Evolutionary conservation across 805 yeast species (phyloP).

Genomic region (Candida broadrunensis): DNA sequence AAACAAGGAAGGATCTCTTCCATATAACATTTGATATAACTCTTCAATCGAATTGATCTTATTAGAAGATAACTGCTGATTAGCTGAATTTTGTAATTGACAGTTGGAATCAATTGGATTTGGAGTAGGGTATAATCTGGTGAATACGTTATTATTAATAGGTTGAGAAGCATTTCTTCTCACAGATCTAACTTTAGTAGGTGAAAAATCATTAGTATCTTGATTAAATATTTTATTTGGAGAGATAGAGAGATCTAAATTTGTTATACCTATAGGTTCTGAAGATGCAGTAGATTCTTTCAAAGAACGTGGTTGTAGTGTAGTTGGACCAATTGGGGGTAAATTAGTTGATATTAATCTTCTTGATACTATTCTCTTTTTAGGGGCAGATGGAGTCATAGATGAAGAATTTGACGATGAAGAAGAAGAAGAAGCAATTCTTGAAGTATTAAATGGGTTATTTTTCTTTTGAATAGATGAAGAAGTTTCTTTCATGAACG

Average conservation of each 20-base stretch:
- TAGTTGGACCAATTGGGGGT: neutral
- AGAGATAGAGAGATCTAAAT: neutral
- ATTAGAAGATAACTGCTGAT: neutral
- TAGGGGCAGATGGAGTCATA: conserved; percentile 1
- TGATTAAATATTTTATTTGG: neutral
- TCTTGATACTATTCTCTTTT: conserved; percentile 5
- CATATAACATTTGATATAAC: conserved; percentile 19
- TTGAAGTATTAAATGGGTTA: neutral
- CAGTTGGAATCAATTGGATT: neutral
- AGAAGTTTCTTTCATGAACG: conserved; percentile 41
- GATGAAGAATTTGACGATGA: neutral
- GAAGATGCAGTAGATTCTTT: neutral
- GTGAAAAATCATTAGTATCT: neutral
- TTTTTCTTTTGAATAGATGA: conserved; percentile 32
- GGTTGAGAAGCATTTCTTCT: conserved; percentile 7
- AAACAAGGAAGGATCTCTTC: conserved; percentile 27
- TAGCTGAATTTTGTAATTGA: neutral
- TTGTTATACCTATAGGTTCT: conserved; percentile 1
- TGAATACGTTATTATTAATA: conserved; percentile 3
- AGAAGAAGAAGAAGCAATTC: neutral
- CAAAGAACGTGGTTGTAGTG: neutral
- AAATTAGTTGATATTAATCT: conserved; percentile 8
- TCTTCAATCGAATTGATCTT: conserved; percentile 6
- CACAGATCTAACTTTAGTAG: neutral
- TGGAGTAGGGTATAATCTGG: conserved; percentile 6